phyloP scores from a whole-genome alignment of 2,329 filamentous ascomycete species.

The Ophiocordyceps robertsii region DNA sequence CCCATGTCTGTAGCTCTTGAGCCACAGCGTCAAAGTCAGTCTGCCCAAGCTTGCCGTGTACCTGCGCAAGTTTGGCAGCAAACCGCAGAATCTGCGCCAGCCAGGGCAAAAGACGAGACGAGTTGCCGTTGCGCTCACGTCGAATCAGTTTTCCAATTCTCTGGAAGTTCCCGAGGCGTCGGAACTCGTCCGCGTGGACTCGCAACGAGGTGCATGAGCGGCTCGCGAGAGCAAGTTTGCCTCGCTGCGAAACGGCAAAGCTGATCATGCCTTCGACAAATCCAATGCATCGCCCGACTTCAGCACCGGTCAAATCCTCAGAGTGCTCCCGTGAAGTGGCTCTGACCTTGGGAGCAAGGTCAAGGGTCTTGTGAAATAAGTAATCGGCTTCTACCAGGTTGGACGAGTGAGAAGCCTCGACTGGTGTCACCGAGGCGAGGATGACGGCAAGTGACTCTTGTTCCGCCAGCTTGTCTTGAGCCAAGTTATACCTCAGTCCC shows the following conservation, averaged over 20 bases:
- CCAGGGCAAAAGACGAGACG: constrained; percentile 35
- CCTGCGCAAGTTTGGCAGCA: constrained; percentile 44
- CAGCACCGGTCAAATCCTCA: constrained; percentile 69
- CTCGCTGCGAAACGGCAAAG: constrained; percentile 47
- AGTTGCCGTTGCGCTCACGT: constrained; percentile 9
- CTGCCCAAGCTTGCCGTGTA: constrained; percentile 53
- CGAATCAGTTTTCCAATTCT: constrained; percentile 10
- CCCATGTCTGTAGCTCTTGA: constrained; percentile 34
- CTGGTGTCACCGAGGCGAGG: constrained; percentile 42
- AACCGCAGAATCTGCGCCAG: constrained; percentile 55
- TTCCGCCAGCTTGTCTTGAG: constrained; percentile 55
- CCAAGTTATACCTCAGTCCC: constrained; percentile 77
- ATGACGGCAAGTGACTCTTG: constrained; percentile 61
- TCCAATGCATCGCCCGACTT: constrained; percentile 66
- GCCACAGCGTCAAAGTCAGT: constrained; percentile 31
- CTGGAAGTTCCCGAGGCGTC: constrained; percentile 16
- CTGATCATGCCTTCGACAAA: constrained; percentile 78
- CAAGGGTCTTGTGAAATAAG: constrained; percentile 67
- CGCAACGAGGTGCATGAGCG: constrained; percentile 25
- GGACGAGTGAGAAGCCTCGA: constrained; percentile 16
- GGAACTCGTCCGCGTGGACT: constrained; percentile 21
- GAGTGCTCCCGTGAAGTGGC: constrained; percentile 59
- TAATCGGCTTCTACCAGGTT: constrained; percentile 39
- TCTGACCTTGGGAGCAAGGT: constrained; percentile 56
- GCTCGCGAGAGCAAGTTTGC: constrained; percentile 27